Percentiles rank a stretch among this genome's conserved stretches.
These are phyloP conservation scores for Globisporangium spinosum DNA, from an alignment of 352 stramenopile genomes.

Conservation along the genomic window DNA sequence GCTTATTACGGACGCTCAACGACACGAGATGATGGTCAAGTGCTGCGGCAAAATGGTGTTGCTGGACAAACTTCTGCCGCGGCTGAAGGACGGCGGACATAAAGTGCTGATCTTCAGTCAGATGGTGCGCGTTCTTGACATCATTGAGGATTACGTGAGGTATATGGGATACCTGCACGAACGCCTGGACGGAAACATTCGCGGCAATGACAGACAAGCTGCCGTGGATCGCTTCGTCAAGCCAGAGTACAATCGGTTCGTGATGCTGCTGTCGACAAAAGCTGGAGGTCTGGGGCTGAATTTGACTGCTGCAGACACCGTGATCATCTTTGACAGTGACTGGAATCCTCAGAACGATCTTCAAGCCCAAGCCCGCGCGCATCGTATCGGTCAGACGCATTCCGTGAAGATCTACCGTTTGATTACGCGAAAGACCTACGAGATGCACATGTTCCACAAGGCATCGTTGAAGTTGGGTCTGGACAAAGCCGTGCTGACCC, in stretches of 20 bases:
- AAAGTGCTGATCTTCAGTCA: slow-evolving; percentile 99
- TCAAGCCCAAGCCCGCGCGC: slow-evolving; percentile 90
- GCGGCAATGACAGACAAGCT: slow-evolving; percentile 83
- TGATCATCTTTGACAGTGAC: slow-evolving; percentile 98
- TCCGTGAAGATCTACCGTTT: slow-evolving; percentile 89
- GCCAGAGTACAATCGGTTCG: slow-evolving; percentile 91
- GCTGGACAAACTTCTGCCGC: slow-evolving; percentile 98
- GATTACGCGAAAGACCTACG: slow-evolving; percentile 91
- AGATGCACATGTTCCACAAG: slow-evolving; percentile 95
- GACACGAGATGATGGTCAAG: slow-evolving; percentile 94
- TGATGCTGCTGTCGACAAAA: slow-evolving; percentile 98
- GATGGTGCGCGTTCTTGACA: slow-evolving; percentile 98
- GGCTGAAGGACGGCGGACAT: slow-evolving; percentile 95
- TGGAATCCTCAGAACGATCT: slow-evolving; percentile 98
- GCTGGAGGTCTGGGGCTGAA: slow-evolving; percentile 94
- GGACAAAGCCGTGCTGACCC: slow-evolving; percentile 91
- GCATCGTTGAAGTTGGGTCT: slow-evolving; percentile 90
- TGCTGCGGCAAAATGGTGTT: slow-evolving; percentile 99
- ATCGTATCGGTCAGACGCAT: slow-evolving; percentile 91
- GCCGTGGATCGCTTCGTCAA: slow-evolving; percentile 88
- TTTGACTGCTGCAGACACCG: slow-evolving; percentile 92
- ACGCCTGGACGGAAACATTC: slow-evolving; percentile 97
- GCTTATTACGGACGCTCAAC: slow-evolving; percentile 61
- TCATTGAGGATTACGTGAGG: slow-evolving; percentile 98
- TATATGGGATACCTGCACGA: slow-evolving; percentile 93